A percentile compares a stretch with the other conserved stretches of the same genome.
Evolutionary conservation across 495 filamentous ascomycete genomes (phyloP).

Genomic region (Oidiodendron maius): DNA sequence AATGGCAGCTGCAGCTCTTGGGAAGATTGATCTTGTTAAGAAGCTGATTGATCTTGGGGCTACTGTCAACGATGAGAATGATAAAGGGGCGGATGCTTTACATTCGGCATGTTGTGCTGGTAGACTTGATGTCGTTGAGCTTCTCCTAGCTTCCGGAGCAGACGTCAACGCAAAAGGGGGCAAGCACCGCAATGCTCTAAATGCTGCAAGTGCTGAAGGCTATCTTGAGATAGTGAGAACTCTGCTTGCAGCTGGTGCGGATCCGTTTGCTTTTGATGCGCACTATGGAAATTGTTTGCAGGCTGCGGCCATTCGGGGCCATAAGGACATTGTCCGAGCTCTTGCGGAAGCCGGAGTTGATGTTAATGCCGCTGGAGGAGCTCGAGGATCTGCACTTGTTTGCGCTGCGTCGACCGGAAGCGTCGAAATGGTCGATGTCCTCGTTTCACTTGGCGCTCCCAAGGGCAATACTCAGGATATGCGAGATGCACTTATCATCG

Average conservation of each 20-base stretch:
- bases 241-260: conserved; percentile 25
- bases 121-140: conserved; percentile 3
- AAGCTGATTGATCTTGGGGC: conserved; percentile 1
- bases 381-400: conserved; percentile 14
- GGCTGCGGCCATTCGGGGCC: conserved; percentile 17
- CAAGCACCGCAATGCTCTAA: conserved; percentile 11
- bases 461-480: no score
- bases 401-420: conserved; percentile 14
- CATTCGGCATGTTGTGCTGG: conserved; percentile 3
- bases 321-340: conserved; percentile 3
- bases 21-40: neutral
- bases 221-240: conserved; percentile 17
- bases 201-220: conserved; percentile 14
- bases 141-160: conserved; percentile 9
- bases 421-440: conserved; percentile 18
- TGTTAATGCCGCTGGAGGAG: conserved; percentile 20
- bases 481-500: no score
- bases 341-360: conserved; percentile 12
- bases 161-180: conserved; percentile 23
- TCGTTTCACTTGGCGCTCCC: neutral
- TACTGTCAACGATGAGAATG: neutral
- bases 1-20: conserved; percentile 12
- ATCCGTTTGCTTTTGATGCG: conserved; percentile 23
- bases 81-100: neutral
- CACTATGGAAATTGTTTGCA: conserved; percentile 22